Conservation (phyloP, 2,329 filamentous ascomycete genomes). For the Botrytis tulipae region DNA sequence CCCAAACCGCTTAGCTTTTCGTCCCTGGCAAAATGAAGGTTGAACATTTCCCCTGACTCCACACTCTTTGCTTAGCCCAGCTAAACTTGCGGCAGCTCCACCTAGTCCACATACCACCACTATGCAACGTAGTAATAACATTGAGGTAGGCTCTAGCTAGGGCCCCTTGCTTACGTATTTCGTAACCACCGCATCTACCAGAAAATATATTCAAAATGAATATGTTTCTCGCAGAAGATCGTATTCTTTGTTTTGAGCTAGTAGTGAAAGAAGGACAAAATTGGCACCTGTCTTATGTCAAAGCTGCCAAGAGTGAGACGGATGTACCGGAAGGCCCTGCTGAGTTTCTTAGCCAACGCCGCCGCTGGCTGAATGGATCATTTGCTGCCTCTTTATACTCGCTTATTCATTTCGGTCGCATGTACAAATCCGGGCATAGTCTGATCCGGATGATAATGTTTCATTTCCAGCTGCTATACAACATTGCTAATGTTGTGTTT, state of each 20-base stretch:
- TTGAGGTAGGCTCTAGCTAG: neutral
- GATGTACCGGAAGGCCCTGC: conserved; percentile 96
- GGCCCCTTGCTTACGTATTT: neutral
- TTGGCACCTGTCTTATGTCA: conserved; percentile 98
- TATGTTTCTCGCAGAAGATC: conserved; percentile 99
- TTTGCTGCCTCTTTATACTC: conserved; percentile 97
- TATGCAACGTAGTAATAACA: neutral
- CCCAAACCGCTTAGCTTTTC: neutral
- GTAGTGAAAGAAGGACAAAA: conserved; percentile 98
- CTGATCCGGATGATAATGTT: conserved; percentile 98
- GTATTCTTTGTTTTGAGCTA: conserved; percentile 98
- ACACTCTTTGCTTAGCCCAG: neutral
- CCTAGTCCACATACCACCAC: neutral
- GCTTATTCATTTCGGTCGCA: conserved; percentile 91
- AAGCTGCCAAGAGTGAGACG: conserved; percentile 97
- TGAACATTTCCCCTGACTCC: neutral
- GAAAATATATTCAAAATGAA: conserved; percentile 98
- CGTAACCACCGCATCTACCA: neutral
- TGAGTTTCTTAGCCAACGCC: conserved; percentile 96
- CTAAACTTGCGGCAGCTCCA: neutral
- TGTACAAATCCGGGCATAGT: conserved; percentile 99
- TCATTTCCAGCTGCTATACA: conserved; percentile 95
- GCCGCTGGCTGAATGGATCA: conserved; percentile 98
- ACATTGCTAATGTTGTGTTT: conserved; percentile 81
- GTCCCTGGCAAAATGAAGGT: neutral